Evolutionary conservation across 2,329 filamentous ascomycete species (phyloP).

Genomic region (Hirsutella thompsonii): DNA sequence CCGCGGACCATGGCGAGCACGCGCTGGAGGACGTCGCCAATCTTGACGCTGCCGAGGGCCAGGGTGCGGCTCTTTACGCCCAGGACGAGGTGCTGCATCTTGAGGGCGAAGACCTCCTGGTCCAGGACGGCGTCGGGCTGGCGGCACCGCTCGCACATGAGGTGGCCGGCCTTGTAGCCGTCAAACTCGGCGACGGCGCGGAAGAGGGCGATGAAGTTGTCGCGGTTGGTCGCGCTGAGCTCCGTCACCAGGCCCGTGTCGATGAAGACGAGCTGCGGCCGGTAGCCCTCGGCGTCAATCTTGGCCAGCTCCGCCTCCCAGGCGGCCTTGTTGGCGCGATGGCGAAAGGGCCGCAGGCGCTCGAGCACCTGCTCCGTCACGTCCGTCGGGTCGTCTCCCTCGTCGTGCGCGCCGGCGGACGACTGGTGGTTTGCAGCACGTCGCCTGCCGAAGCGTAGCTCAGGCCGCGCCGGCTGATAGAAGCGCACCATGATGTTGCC

Average conservation of each 20-base stretch:
- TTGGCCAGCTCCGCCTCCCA: slow-evolving; percentile 66
- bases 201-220: slow-evolving; percentile 92
- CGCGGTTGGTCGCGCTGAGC: slow-evolving; percentile 72
- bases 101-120: slow-evolving; percentile 79
- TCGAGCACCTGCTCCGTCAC: slow-evolving; percentile 80
- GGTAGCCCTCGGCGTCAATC: slow-evolving; percentile 77
- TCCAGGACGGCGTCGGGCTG: slow-evolving; percentile 86
- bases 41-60: slow-evolving; percentile 86
- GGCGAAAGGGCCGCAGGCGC: slow-evolving; percentile 60
- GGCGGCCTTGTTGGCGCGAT: slow-evolving; percentile 45
- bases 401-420: slow-evolving; percentile 28
- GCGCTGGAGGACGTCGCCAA: slow-evolving; percentile 85
- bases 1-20: slow-evolving; percentile 82
- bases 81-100: slow-evolving; percentile 93
- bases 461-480: slow-evolving; percentile 67
- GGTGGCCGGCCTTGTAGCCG: slow-evolving; percentile 82
- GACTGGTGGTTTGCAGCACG: slow-evolving; percentile 6
- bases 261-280: slow-evolving; percentile 93
- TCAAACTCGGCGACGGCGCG: slow-evolving; percentile 93
- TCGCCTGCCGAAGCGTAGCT: slow-evolving; percentile 31
- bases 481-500: slow-evolving; percentile 99
- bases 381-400: slow-evolving; percentile 46
- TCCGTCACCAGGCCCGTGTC: slow-evolving; percentile 94
- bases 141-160: slow-evolving; percentile 93
- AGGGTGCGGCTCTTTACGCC: slow-evolving; percentile 84